Conservation (phyloP, 2,329 filamentous ascomycete genomes). For the Aureobasidium sp. region DNA sequence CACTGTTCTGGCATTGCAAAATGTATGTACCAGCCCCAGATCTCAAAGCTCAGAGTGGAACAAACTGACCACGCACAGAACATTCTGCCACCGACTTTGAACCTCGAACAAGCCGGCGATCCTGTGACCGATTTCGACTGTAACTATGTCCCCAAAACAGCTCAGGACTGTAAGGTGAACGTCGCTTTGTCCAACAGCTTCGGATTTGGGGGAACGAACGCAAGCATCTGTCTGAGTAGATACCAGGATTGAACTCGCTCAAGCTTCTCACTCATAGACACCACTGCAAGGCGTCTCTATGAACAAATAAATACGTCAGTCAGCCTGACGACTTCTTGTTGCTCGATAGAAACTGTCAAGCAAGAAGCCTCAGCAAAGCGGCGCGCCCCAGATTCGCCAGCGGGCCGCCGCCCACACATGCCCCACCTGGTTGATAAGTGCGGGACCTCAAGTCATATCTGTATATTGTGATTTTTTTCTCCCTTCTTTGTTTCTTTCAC, state of each 20-base stretch:
- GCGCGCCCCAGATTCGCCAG: not conserved
- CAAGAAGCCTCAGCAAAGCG: not conserved
- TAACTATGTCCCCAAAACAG: constrained; percentile 71
- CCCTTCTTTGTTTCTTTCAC: not conserved
- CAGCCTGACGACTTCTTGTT: not conserved
- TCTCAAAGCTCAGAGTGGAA: constrained; percentile 34
- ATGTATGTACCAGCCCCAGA: constrained; percentile 47
- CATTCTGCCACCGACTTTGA: constrained; percentile 76
- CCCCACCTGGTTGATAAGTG: constrained; percentile 8
- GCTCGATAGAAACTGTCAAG: constrained; percentile 7
- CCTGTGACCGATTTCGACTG: constrained; percentile 62
- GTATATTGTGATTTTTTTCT: not conserved
- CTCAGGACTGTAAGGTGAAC: constrained; percentile 63
- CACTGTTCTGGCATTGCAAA: constrained; percentile 66
- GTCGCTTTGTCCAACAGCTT: constrained; percentile 91
- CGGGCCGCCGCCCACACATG: not conserved
- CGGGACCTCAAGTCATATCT: not conserved
- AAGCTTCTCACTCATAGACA: not conserved
- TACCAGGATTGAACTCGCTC: constrained; percentile 17
- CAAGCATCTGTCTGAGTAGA: constrained; percentile 70
- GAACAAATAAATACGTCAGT: not conserved
- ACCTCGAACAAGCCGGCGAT: constrained; percentile 58
- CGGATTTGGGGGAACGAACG: constrained; percentile 95
- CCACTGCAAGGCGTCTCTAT: not conserved
- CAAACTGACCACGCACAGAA: constrained; percentile 46